Conservation (phyloP, 1,284 basidiomycete species). For the Cryptococcus sp. region DNA sequence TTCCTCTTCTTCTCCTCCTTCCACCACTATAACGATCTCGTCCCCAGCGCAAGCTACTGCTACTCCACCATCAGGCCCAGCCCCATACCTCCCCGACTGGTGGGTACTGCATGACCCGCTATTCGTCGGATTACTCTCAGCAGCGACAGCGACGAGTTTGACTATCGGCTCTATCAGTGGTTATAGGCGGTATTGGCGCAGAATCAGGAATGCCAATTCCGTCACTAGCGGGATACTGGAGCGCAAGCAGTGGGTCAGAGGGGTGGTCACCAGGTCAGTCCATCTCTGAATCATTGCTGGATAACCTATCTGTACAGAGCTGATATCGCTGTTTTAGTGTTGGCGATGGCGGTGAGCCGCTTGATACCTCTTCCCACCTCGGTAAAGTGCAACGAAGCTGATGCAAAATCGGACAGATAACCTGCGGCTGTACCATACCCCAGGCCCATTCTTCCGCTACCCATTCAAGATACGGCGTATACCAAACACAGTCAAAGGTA, state of each 20-base stretch:
- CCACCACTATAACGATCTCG: not conserved
- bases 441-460: conserved; percentile 69
- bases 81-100: not conserved
- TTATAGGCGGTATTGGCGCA: conserved; percentile 62
- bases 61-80: not conserved
- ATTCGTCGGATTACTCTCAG: conserved; percentile 39
- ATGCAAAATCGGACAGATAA: conserved; percentile 54
- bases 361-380: not conserved
- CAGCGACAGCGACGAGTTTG: conserved; percentile 46
- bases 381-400: not conserved
- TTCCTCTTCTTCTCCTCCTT: conserved; percentile 4
- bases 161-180: conserved; percentile 54
- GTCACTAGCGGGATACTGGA: conserved; percentile 63
- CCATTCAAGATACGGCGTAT: conserved; percentile 69
- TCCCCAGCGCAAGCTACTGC: not conserved
- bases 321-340: conserved; percentile 59
- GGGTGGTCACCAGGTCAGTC: conserved; percentile 69
- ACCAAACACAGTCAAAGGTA: conserved; percentile 66
- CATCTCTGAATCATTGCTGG: not conserved
- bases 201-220: conserved; percentile 66
- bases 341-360: conserved; percentile 63
- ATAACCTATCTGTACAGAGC: not conserved
- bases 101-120: conserved; percentile 34
- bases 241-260: conserved; percentile 67
- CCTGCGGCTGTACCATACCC: conserved; percentile 73